Percentiles rank a stretch among this genome's conserved stretches.
Conservation (phyloP, 495 filamentous ascomycete species). For the Aspergillus bridgeri region DNA sequence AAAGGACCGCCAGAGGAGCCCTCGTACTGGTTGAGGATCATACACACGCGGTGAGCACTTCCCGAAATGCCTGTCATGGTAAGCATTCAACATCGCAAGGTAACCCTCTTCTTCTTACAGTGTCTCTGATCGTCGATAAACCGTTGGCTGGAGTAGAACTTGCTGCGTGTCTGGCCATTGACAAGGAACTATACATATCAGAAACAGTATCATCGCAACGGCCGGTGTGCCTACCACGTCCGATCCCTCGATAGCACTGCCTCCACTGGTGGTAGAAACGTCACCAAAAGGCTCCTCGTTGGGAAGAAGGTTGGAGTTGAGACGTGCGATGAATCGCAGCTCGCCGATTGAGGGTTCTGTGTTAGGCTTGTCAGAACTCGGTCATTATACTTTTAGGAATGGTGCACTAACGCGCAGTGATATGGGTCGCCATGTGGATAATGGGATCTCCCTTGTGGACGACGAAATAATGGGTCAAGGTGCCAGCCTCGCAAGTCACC, state of each 20-base stretch:
- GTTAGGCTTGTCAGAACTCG: conserved; percentile 1
- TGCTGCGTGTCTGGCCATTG: conserved; percentile 58
- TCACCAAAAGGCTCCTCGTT: conserved; percentile 45
- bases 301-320: conserved; percentile 53
- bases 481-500: conserved; percentile 57
- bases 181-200: conserved; percentile 43
- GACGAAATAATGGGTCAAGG: conserved; percentile 62
- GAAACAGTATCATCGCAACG: neutral
- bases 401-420: conserved; percentile 37
- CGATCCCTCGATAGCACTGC: conserved; percentile 54
- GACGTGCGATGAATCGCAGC: conserved; percentile 61
- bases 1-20: conserved; percentile 52
- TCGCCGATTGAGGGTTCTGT: conserved; percentile 57
- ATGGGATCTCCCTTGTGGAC: conserved; percentile 55
- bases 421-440: conserved; percentile 63
- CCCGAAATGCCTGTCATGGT: conserved; percentile 24
- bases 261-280: conserved; percentile 50
- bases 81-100: neutral
- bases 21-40: conserved; percentile 42
- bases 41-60: conserved; percentile 31
- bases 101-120: conserved; percentile 28
- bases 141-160: conserved; percentile 64
- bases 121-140: conserved; percentile 66
- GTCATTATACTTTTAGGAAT: neutral
- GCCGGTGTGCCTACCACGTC: conserved; percentile 44